Percentiles rank a stretch among this genome's conserved stretches.
These are phyloP conservation scores for Thalassiosira profunda DNA, from an alignment of 108 stramenopile species.

Conservation along the genomic window DNA sequence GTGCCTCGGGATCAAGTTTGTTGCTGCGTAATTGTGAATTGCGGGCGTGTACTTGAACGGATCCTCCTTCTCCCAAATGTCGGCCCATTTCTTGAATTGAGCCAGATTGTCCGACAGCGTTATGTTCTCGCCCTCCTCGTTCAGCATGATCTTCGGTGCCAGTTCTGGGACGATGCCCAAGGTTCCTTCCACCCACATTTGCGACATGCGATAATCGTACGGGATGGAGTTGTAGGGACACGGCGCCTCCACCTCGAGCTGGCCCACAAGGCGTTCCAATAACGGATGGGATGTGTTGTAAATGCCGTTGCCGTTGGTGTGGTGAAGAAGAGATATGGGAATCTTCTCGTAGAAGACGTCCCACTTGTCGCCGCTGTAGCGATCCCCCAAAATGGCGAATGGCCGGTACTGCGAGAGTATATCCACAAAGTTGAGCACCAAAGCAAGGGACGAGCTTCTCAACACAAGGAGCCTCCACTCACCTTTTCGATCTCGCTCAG, in stretches of 20 bases:
- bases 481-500: conserved; percentile 55
- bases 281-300: conserved; percentile 75
- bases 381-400: conserved; percentile 77
- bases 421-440: background rate
- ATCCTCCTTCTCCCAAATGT: conserved; percentile 49
- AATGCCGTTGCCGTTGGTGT: conserved; percentile 79
- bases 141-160: conserved; percentile 67
- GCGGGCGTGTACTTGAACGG: conserved; percentile 63
- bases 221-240: conserved; percentile 72
- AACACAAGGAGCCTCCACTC: too few relatives aligned
- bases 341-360: conserved; percentile 72
- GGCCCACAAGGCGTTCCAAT: conserved; percentile 61
- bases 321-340: conserved; percentile 62
- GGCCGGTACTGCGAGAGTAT: conserved; percentile 21
- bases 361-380: conserved; percentile 75
- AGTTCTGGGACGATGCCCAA: conserved; percentile 53
- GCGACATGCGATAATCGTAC: conserved; percentile 71
- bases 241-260: conserved; percentile 68
- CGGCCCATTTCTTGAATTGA: conserved; percentile 62
- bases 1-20: conserved; percentile 72
- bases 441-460: background rate
- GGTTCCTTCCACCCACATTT: conserved; percentile 75
- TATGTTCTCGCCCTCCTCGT: conserved; percentile 71
- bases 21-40: conserved; percentile 77
- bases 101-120: conserved; percentile 58